Base-by-base conservation (phyloP, 2,329 filamentous ascomycete genomes). In the Penicillium janthinellum region DNA sequence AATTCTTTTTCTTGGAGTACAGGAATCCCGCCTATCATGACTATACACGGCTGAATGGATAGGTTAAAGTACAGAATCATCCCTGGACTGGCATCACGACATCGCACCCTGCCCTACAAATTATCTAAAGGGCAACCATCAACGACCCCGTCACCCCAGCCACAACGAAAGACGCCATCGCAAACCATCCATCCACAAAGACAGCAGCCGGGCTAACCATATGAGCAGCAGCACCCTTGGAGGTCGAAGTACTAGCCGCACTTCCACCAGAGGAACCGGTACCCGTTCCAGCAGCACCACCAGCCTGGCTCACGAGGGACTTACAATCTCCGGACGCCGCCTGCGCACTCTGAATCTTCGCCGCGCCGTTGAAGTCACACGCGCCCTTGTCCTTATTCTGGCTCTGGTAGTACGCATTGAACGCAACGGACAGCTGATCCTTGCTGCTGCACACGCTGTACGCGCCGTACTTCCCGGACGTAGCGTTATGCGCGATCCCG, bases 341-440 rank as follows among this genome's bases (percentile, higher is more conserved):
- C 20, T 62, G 47, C 49, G 67, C 68, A 17, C 77, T 64, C 63
- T 79, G 71, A 34, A 69, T 73, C 31, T 70, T 67, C 57, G 75
- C 79, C n/a, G 71, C 73, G 56, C 80, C 78, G n/a, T 70, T 65
- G 67, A 82, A 82, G 67, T 77, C 74, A 62, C 80, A 82, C 49
- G 79, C 78, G n/a, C 68, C 70, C 47, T 69, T 68, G 41, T 70
- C 68, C 62, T 71, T 70, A 38, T 65, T 70, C 63, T 78, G 73
- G 58, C 74, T 66, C 62, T 76, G 59, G 70, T 80, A 82, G 74
- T 80, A 82, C 56, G 68, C 69, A 70, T 82, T 75, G 65, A 82
- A 76, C 58, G 77, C 80, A 66, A 74, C 81, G 12, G 77, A 79
- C 48, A 82, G 77, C 67, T 79, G 71, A 66, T 82, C 75, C 57